Base-by-base conservation (phyloP, 495 filamentous ascomycete genomes). In the Aspergillus sclerotioniger region DNA sequence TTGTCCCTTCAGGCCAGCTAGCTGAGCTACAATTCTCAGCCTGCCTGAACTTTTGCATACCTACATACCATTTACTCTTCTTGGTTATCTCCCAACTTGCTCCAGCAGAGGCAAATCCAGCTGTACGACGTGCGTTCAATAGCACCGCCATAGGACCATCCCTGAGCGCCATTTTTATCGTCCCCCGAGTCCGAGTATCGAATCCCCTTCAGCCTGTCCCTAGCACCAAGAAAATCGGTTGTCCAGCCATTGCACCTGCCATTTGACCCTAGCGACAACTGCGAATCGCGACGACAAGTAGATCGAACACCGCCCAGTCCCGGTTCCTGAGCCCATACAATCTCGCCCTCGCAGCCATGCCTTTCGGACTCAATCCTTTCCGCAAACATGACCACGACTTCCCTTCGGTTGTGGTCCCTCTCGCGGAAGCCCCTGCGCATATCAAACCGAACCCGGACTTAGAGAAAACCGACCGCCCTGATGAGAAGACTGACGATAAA, bases 381-480 rank as follows among this genome's bases (percentile, higher is more conserved):
- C 71, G 75, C 53, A 73, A 70, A 53, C 71, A 75, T 54, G 79
- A 84, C 56, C 71, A 74, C 44, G 74, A 79, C 35, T 82, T 80
- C 62, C 73, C 77, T 1, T 74, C 76, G 12, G 80, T 82, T n/a
- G 75, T 81, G 16, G 72, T 84, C 2, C 80, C 81, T 10, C 67
- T 85, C 41, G 65, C 74, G n/a, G 65, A 74, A 55, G 75, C 71
- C 16, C 67, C 71, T 12, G 71, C 66, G 28, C 71, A 71, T 56
- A 56, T 60, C 29, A 70, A 66, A 8, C 43, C 69, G 19, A 49
- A 56, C 35, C 45, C 67, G 32, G 56, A 70, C 12, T 53, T 54
- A 59, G 58, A 76, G 37, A 70, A 73, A 39, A 71, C 68, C 44
- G 37, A 44, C 54, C 57, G 65, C 33, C 33, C 57, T 48, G 62